These are phyloP conservation scores for Microbotryomycetes sp. DNA, from an alignment of 1,284 basidiomycete species.

Conservation along the genomic window DNA sequence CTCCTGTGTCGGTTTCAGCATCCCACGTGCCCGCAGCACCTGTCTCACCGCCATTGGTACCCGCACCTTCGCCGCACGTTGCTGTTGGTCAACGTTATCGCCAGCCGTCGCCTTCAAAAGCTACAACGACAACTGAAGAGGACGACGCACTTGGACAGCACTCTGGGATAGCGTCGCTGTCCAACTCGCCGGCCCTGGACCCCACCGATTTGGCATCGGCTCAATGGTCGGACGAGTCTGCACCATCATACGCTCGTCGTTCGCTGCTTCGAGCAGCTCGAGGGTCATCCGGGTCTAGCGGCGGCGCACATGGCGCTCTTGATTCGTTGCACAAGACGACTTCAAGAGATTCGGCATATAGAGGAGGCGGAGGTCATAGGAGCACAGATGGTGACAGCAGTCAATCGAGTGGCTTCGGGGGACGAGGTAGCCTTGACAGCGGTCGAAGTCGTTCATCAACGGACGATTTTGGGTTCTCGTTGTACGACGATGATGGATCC, in stretches of 20 bases:
- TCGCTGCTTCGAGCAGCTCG: slow-evolving; percentile 28
- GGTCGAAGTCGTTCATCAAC: slow-evolving; percentile 4
- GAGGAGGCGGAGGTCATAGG: too few species aligned
- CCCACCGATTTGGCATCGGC: not conserved
- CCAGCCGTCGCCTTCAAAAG: slow-evolving; percentile 21
- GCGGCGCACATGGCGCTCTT: slow-evolving; percentile 5
- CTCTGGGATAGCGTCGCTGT: slow-evolving; percentile 1
- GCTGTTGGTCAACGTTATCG: slow-evolving; percentile 12
- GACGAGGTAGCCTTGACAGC: slow-evolving; percentile 4
- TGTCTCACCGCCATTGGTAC: slow-evolving; percentile 1
- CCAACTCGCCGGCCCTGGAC: slow-evolving; percentile 9
- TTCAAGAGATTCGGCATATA: not conserved
- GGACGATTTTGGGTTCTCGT: slow-evolving; percentile 31
- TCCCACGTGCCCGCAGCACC: not conserved
- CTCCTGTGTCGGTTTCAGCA: not conserved
- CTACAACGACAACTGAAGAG: slow-evolving; percentile 8
- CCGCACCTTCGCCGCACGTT: not conserved
- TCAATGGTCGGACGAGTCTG: slow-evolving; percentile 13
- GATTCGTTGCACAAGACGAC: slow-evolving; percentile 4
- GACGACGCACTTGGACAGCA: slow-evolving; percentile 1
- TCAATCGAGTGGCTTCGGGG: not conserved
- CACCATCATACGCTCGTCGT: slow-evolving; percentile 22
- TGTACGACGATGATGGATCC: slow-evolving; percentile 24
- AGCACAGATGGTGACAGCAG: not conserved
- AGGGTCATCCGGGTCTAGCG: slow-evolving; percentile 6